Base-by-base conservation (phyloP, 306 rosid species). In the Castanea sativa region DNA sequence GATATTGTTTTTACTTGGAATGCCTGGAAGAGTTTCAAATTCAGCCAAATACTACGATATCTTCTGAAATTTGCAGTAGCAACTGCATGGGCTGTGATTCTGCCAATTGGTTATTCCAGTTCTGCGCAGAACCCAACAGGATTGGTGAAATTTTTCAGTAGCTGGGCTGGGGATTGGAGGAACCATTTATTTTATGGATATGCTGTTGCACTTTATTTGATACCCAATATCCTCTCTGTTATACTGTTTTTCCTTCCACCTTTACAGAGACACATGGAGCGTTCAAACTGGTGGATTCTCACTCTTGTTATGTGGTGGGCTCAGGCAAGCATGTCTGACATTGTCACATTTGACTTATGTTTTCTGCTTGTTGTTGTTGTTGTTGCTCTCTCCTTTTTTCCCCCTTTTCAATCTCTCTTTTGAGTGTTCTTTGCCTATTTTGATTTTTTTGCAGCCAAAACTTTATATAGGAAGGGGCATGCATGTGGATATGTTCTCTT, bases 291-390 rank as follows among this genome's bases (percentile, higher is more conserved):
- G 84, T 78, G 85, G 80, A 72, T 90, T 71, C 8, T 91, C 83
- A 90, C 97, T 74, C 83, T 96, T 72, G 49, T 91, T 38, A 91
- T 90, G 96, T 93, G 99, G 99, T 96, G 99, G 99, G 90, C 98
- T 86, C 99, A 93, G 96, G 99, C 87, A 74, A 89, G 92, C 20
- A 82, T 56, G 72, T 75, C 81, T 63, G 56, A 38, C 70, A 38
- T 61, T 77, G 18, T 74, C 64, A 25, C 27, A 0, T 25, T 25
- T 25, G 0, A 27, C n/a, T 33, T 18, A 76, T 15, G 65, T 49
- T 80, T 57, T 70, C 41, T 56, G 55, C 69, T 74, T n/a, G n/a
- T n/a, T n/a, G n/a, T n/a, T n/a, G n/a, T n/a, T n/a, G n/a, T 53
- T 74, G 49, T 59, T 52, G 57, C 55, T 60, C 55, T 73, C 16